A percentile compares a stretch with the other conserved stretches of the same genome.
These are phyloP conservation scores for Aspergillus sp. DNA, from an alignment of 2,329 filamentous ascomycete species.

Conservation along the genomic window DNA sequence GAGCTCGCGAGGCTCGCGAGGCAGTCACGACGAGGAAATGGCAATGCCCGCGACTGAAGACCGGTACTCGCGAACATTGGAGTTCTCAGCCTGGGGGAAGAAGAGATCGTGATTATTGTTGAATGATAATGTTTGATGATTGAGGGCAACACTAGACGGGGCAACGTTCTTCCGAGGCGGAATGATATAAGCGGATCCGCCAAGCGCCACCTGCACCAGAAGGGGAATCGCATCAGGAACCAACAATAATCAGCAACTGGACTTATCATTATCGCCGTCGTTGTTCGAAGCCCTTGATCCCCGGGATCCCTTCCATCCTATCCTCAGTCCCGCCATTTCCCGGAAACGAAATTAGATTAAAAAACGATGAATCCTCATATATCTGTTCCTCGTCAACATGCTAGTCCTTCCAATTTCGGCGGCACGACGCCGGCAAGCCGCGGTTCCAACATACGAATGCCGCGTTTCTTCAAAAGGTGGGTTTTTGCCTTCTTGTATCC, in stretches of 20 bases:
- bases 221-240: neutral
- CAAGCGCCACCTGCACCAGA: neutral
- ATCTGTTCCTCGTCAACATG: constrained; percentile 59
- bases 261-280: neutral
- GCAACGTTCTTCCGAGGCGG: neutral
- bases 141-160: neutral
- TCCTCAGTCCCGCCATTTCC: neutral
- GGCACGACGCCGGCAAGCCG: constrained; percentile 50
- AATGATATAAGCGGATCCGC: neutral
- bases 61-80: too few species aligned
- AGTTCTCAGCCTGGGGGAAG: too few species aligned
- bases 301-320: neutral
- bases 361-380: constrained; percentile 59
- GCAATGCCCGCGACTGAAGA: too few species aligned
- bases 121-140: too few species aligned
- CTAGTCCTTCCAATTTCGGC: constrained; percentile 53
- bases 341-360: constrained; percentile 1
- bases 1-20: too few species aligned
- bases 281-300: neutral
- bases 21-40: too few species aligned
- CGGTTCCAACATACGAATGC: constrained; percentile 58
- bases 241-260: neutral
- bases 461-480: constrained; percentile 65
- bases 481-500: neutral
- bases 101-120: too few species aligned